A percentile compares a stretch with the other conserved stretches of the same genome.
phyloP scores from a whole-genome alignment of 495 filamentous ascomycete genomes.

The Daldinia decipiens region DNA sequence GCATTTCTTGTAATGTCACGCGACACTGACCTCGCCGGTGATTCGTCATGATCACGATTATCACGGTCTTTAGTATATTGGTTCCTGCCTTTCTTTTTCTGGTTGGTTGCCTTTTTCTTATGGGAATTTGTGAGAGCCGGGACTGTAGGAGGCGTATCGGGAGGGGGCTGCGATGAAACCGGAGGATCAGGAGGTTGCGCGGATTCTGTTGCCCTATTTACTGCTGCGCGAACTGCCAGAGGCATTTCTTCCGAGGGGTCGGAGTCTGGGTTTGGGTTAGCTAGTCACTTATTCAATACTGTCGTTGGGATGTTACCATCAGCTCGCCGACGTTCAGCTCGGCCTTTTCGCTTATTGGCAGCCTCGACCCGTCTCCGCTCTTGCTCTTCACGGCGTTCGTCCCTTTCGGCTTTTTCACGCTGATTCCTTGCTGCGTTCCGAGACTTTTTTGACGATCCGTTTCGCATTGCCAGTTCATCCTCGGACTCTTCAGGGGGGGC shows the following conservation, averaged over 20 bases:
- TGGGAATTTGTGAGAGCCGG: conserved; percentile 57
- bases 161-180: conserved; percentile 59
- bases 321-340: conserved; percentile 74
- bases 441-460: conserved; percentile 69
- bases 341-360: conserved; percentile 77
- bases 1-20: conserved; percentile 64
- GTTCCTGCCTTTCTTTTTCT: conserved; percentile 78
- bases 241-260: conserved; percentile 69
- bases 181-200: conserved; percentile 49
- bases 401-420: conserved; percentile 76
- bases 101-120: conserved; percentile 75
- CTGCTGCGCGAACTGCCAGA: conserved; percentile 55
- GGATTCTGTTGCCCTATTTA: conserved; percentile 48
- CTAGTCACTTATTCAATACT: conserved; percentile 36
- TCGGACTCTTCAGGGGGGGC: conserved; percentile 72
- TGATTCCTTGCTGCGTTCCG: conserved; percentile 73
- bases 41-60: conserved; percentile 66
- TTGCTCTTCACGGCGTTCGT: conserved; percentile 77
- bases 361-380: conserved; percentile 75
- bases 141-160: conserved; percentile 63
- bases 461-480: conserved; percentile 67
- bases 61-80: conserved; percentile 86
- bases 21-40: conserved; percentile 73
- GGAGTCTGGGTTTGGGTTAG: conserved; percentile 60
- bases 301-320: conserved; percentile 69